Conservation (phyloP, 208 protist species). For the Kentomonas sorsogonicus region DNA sequence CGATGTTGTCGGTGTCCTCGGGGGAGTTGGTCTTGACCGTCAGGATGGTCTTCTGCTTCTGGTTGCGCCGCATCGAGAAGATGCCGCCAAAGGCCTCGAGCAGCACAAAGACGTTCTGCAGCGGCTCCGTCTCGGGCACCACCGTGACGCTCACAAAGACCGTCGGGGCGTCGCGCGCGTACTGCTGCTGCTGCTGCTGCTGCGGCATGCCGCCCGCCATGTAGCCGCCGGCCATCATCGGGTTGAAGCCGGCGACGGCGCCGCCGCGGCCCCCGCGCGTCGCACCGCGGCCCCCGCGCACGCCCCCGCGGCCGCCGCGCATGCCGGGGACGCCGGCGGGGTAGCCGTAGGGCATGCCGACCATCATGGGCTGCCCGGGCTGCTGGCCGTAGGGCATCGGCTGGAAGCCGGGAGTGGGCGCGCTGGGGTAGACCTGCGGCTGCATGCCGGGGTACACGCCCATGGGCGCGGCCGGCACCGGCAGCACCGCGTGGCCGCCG, state of each 20-base stretch:
- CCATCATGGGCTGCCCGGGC: too few relatives aligned
- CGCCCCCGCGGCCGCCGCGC: conserved; percentile 15
- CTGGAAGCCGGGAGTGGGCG: conserved; percentile 2
- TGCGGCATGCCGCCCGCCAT: conserved; percentile 8
- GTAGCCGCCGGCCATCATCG: conserved; percentile 17
- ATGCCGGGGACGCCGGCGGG: conserved; percentile 12
- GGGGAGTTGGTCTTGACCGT: conserved; percentile 81
- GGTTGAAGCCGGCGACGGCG: conserved; percentile 34
- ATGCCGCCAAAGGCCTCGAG: conserved; percentile 83
- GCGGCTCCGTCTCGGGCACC: conserved; percentile 66
- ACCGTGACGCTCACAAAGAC: conserved; percentile 77
- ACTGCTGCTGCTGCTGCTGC: conserved; percentile 17
- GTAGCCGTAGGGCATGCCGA: conserved; percentile 18
- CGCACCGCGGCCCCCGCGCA: conserved; percentile 23
- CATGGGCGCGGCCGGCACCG: conserved; percentile 4
- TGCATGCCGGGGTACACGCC: conserved; percentile 7
- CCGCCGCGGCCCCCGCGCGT: conserved; percentile 21
- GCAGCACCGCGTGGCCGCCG: conserved; percentile 4
- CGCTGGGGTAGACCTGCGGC: conserved; percentile 14
- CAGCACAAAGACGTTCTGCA: conserved; percentile 79
- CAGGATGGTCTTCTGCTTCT: conserved; percentile 84
- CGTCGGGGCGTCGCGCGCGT: conserved; percentile 30
- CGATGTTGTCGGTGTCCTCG: conserved; percentile 69
- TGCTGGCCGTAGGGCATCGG: conserved; percentile 35
- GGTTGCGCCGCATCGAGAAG: conserved; percentile 81